Evolutionary conservation across 805 yeast genomes (phyloP).

Genomic region (Lipomyces spencermartinsiae): DNA sequence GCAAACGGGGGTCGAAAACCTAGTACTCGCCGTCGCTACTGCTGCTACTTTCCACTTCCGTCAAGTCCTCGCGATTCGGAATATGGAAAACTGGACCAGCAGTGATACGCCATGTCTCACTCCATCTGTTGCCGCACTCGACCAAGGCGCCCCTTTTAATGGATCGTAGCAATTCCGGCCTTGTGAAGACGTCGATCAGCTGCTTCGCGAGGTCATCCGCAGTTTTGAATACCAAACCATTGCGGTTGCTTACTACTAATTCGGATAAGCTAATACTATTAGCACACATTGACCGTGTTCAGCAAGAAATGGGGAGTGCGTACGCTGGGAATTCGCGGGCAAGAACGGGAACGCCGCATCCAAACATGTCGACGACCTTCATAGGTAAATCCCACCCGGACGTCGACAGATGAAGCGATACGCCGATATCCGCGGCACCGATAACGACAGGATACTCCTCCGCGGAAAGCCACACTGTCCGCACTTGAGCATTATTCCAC

Average conservation of each 20-base stretch:
- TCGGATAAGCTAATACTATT: constrained; percentile 57
- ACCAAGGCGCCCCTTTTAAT: constrained; percentile 71
- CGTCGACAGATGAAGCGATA: constrained; percentile 88
- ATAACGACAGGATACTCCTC: constrained; percentile 81
- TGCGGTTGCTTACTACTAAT: constrained; percentile 67
- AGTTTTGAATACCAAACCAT: constrained; percentile 67
- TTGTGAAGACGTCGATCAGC: constrained; percentile 41
- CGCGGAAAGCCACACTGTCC: constrained; percentile 74
- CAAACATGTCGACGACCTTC: constrained; percentile 96
- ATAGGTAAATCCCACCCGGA: constrained; percentile 95
- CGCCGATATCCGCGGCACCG: constrained; percentile 81
- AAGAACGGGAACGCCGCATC: constrained; percentile 91
- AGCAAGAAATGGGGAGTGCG: not conserved
- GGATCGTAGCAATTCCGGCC: constrained; percentile 45
- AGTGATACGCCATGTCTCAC: constrained; percentile 68
- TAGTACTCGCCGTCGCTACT: constrained; percentile 31
- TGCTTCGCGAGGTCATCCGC: constrained; percentile 53
- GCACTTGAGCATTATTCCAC: constrained; percentile 59
- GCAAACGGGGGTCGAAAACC: not conserved
- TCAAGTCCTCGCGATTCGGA: constrained; percentile 34
- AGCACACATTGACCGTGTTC: not conserved
- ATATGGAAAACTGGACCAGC: constrained; percentile 52
- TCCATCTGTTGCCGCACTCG: constrained; percentile 80
- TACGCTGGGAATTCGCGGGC: constrained; percentile 75
- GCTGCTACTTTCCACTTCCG: constrained; percentile 32